Evolutionary conservation across 2,329 filamentous ascomycete species (phyloP).

Genomic region (Apiospora sp.): DNA sequence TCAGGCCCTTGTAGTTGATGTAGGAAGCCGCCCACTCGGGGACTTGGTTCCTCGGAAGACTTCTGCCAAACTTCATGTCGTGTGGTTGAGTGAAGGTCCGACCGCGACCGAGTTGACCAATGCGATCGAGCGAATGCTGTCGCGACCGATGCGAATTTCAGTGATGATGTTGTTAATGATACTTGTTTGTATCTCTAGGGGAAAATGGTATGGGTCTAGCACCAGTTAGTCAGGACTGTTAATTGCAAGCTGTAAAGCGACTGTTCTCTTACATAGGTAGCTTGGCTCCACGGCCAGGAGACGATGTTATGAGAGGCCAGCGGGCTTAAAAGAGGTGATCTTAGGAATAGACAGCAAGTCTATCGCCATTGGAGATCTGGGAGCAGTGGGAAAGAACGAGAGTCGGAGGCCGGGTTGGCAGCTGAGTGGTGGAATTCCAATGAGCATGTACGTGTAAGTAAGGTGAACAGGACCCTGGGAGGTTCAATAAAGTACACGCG

Average conservation of each 20-base stretch:
- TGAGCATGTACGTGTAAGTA: not conserved
- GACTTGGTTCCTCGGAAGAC: conserved; percentile 81
- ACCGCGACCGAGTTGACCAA: not conserved
- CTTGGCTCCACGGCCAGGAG: conserved; percentile 12
- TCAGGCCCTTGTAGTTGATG: conserved; percentile 90
- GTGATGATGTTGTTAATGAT: not conserved
- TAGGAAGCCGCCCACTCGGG: conserved; percentile 86
- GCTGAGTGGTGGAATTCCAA: not conserved
- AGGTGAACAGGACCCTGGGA: not conserved
- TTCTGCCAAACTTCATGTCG: conserved; percentile 69
- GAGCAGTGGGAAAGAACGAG: not conserved
- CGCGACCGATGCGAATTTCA: not conserved
- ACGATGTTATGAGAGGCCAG: conserved; percentile 24
- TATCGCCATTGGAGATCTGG: not conserved
- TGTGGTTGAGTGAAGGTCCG: not conserved
- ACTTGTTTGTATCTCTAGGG: not conserved
- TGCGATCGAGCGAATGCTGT: not conserved
- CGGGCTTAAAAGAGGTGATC: not conserved
- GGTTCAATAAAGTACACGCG: not conserved
- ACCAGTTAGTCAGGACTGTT: not conserved
- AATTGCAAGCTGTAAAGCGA: not conserved
- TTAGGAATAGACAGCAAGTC: not conserved
- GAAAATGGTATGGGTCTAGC: not conserved
- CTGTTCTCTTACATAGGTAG: not conserved
- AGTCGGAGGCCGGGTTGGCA: not conserved